Base-by-base conservation (phyloP, 1,284 basidiomycete species). In the Anthracocystis walkeri region DNA sequence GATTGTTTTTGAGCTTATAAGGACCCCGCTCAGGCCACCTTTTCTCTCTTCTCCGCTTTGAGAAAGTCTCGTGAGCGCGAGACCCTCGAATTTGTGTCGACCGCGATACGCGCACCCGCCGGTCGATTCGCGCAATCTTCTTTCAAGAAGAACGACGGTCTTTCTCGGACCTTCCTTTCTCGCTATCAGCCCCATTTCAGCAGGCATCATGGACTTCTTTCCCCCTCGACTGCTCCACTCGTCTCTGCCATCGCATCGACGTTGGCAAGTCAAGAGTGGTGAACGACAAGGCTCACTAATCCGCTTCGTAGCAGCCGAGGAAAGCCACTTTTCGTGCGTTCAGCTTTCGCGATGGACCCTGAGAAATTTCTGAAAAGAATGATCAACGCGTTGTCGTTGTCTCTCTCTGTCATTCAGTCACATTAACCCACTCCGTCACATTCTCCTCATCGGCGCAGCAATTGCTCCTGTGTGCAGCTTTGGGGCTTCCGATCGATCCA, bases 21-120 rank as follows among this genome's bases (percentile, higher is more conserved):
- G 25, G 18, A 27, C 14, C 25, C 46, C 48, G 48, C 48, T 49
- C 48, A 49, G 48, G 48, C 48, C 48, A 49, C 48, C 16, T 48
- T 10, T 29, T 38, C 35, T 10, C 35, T 38, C 3, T 8, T 38
- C 35, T 38, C 35, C 14, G 35, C 35, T 38, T 38, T 38, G 33
- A 33, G 33, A 33, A 33, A 33, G 33, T 33, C 33, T 25, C 21
- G 27, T 20, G 27, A 31, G 46, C 27, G 27, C 11, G 35, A 38
- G 46, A 48, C 27, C 29, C 29, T 49, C 31, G 29, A 38, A 2
- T 4, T 45, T 8, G n/a, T 27, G 27, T 49, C 48, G 29, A 18
- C 7, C 6, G 46, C 46, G 48, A 49, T 49, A 49, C 27, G 48
- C 48, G 35, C 35, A 38, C 12, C 35, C 12, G 35, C 35, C 14